A percentile compares a stretch with the other conserved stretches of the same genome.
These are phyloP conservation scores for Lodderomyces orthopsilosis DNA, from an alignment of 1,139 yeast genomes.

Conservation along the genomic window DNA sequence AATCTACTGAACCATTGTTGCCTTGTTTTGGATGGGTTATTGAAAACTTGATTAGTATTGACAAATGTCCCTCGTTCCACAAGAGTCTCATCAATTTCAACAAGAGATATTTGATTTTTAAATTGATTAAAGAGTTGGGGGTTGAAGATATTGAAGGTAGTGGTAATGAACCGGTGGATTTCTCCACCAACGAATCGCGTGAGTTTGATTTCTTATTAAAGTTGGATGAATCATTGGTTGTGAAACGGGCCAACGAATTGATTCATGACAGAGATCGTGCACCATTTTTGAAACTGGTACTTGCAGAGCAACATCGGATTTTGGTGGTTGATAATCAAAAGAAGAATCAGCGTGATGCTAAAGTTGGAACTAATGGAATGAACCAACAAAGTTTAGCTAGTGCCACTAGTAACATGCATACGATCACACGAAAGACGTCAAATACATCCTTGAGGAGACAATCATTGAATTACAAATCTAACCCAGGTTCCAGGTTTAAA, in stretches of 20 bases:
- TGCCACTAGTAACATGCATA: constrained; percentile 1
- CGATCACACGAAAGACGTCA: constrained; percentile 32
- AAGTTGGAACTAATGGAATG: background rate
- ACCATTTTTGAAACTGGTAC: constrained; percentile 30
- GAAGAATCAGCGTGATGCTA: constrained; percentile 23
- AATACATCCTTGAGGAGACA: constrained; percentile 37
- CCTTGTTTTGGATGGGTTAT: constrained; percentile 80
- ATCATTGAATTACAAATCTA: constrained; percentile 41
- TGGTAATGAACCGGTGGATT: constrained; percentile 13
- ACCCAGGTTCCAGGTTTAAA: constrained; percentile 40
- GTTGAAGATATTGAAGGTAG: constrained; percentile 32
- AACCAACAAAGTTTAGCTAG: background rate
- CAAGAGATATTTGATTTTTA: constrained; percentile 43
- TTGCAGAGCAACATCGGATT: constrained; percentile 36
- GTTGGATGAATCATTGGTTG: constrained; percentile 37
- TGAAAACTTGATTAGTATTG: constrained; percentile 40
- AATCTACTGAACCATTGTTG: constrained; percentile 39
- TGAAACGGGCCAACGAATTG: constrained; percentile 22
- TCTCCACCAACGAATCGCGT: constrained; percentile 33
- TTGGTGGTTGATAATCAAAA: constrained; percentile 36
- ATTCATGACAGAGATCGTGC: constrained; percentile 24
- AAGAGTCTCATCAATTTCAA: constrained; percentile 36
- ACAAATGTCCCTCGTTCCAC: constrained; percentile 36
- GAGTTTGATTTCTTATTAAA: constrained; percentile 48
- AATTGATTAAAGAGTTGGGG: constrained; percentile 40